A percentile compares a stretch with the other conserved stretches of the same genome.
Evolutionary conservation across 306 rosid species (phyloP).

Genomic region (Delonix regia): DNA sequence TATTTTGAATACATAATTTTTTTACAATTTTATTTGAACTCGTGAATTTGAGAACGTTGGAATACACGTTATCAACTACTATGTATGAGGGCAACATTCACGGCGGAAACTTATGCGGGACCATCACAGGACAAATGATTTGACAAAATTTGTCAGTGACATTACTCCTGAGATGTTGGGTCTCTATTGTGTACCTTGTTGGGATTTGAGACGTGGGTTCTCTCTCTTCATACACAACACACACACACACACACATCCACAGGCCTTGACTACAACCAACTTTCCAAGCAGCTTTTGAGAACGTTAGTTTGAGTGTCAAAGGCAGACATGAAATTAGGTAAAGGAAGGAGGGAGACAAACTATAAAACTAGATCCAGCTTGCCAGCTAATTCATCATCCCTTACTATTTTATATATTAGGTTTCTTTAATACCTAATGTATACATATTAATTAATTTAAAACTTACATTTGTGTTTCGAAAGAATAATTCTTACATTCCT

Average conservation of each 20-base stretch:
- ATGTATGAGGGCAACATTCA: background rate
- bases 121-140: background rate
- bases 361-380: too few species aligned
- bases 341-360: background rate
- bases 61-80: too few species aligned
- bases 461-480: background rate
- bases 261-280: slow-evolving; percentile 1
- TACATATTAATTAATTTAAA: background rate
- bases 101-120: background rate
- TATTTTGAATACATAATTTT: too few species aligned
- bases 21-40: too few species aligned
- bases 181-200: background rate
- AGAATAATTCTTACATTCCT: background rate
- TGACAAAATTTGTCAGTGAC: background rate
- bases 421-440: too few species aligned
- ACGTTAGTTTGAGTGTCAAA: slow-evolving; percentile 28
- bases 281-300: slow-evolving; percentile 32
- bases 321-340: too few species aligned
- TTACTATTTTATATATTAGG: too few species aligned
- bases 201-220: background rate
- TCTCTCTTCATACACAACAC: background rate
- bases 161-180: background rate
- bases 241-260: background rate
- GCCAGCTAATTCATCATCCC: too few species aligned
- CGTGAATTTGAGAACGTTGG: too few species aligned